Percentiles rank a stretch among this genome's conserved stretches.
phyloP scores from a whole-genome alignment of 1,139 yeast genomes.

The Yamadazyma atmosphaerica region DNA sequence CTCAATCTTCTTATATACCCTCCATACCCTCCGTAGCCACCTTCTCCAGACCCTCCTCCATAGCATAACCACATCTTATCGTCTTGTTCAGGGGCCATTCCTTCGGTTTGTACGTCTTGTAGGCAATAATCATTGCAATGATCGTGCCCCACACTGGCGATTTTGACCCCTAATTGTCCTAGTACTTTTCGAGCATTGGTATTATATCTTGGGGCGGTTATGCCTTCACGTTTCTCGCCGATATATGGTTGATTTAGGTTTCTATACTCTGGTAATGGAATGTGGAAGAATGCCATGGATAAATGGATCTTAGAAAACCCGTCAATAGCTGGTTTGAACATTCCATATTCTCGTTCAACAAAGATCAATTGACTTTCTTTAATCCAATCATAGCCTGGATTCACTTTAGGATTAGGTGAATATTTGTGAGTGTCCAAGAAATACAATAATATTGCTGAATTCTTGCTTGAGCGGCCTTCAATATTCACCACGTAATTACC shows the following conservation, averaged over 20 bases:
- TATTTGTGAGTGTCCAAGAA: conserved; percentile 82
- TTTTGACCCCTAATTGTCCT: conserved; percentile 63
- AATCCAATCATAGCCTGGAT: conserved; percentile 85
- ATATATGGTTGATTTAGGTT: conserved; percentile 46
- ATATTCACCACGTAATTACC: conserved; percentile 73
- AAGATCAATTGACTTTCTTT: conserved; percentile 70
- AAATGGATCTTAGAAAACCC: conserved; percentile 42
- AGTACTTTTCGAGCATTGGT: conserved; percentile 62
- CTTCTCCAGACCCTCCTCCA: conserved; percentile 93
- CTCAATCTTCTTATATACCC: conserved; percentile 79
- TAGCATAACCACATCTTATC: conserved; percentile 78
- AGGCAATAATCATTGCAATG: conserved; percentile 92
- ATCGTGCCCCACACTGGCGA: conserved; percentile 86
- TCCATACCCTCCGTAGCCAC: conserved; percentile 92
- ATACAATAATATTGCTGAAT: conserved; percentile 60
- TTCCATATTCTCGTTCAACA: conserved; percentile 44
- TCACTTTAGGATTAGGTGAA: conserved; percentile 60
- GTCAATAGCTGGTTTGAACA: conserved; percentile 28
- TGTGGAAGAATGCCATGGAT: conserved; percentile 90
- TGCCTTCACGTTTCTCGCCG: conserved; percentile 68
- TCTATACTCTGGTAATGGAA: conserved; percentile 83
- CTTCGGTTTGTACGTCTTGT: conserved; percentile 32
- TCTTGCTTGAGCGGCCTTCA: conserved; percentile 34
- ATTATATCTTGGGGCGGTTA: conserved; percentile 75
- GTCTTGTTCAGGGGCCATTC: conserved; percentile 14